Conservation (phyloP, 495 filamentous ascomycete species). For the Xylaria acuta region DNA sequence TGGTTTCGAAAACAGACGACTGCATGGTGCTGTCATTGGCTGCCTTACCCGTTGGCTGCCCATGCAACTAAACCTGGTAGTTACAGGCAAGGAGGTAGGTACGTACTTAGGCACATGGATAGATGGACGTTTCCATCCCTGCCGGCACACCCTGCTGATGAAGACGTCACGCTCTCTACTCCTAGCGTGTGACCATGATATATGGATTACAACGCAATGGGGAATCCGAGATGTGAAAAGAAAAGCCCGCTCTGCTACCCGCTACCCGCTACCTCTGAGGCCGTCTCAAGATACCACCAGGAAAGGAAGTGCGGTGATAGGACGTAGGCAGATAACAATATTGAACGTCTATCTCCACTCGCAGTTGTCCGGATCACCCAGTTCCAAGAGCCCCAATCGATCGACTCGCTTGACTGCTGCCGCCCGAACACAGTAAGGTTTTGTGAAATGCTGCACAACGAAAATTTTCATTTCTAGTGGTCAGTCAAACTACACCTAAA, state of each 20-base stretch:
- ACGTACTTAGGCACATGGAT: background rate
- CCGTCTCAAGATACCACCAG: background rate
- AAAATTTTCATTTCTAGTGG: background rate
- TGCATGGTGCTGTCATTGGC: background rate
- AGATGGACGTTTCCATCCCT: background rate
- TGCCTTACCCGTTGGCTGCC: constrained; percentile 6
- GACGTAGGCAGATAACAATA: background rate
- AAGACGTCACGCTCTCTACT: constrained; percentile 13
- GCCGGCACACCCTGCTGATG: background rate
- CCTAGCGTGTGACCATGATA: background rate
- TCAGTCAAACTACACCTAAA: background rate
- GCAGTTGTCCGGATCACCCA: background rate
- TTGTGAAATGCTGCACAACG: background rate
- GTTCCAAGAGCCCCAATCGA: background rate
- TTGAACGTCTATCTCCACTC: constrained; percentile 1
- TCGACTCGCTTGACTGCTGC: background rate
- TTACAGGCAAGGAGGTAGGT: no score
- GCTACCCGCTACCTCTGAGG: background rate
- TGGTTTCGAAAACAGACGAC: background rate
- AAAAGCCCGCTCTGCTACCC: background rate
- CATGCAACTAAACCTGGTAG: constrained; percentile 6
- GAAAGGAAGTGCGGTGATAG: background rate
- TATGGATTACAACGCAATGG: background rate
- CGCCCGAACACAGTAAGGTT: background rate
- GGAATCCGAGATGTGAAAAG: background rate